Conservation (phyloP, 2,329 filamentous ascomycete genomes). For the Microcyclospora pomicola region DNA sequence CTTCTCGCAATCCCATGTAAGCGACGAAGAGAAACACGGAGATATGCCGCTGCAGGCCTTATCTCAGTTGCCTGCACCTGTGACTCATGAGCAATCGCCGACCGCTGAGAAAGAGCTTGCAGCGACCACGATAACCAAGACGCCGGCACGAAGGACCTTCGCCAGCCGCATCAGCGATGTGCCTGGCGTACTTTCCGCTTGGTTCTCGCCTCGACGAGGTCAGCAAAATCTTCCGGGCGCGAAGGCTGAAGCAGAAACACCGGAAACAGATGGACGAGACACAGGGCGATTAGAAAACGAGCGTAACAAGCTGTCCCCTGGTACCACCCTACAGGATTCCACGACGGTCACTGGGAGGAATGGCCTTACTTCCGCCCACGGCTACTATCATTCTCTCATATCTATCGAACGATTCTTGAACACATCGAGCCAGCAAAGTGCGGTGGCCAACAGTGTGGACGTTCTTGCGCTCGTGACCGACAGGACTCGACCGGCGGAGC, state of each 20-base stretch:
- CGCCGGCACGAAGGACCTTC: constrained; percentile 13
- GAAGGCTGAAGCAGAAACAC: too few species aligned
- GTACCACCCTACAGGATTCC: too few species aligned
- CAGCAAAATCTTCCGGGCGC: too few species aligned
- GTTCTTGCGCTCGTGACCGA: constrained; percentile 31
- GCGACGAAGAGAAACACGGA: too few species aligned
- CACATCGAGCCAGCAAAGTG: constrained; percentile 21
- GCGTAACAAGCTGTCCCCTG: too few species aligned
- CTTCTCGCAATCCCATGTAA: too few species aligned
- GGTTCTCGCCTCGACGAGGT: constrained; percentile 20
- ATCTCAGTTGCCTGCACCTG: too few species aligned
- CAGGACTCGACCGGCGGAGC: constrained; percentile 19
- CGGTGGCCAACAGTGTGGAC: constrained; percentile 24
- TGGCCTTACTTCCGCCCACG: constrained; percentile 27
- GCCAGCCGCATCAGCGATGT: constrained; percentile 18
- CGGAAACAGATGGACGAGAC: too few species aligned
- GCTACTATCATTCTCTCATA: constrained; percentile 22
- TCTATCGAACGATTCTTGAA: constrained; percentile 26
- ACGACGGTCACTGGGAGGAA: constrained; percentile 1
- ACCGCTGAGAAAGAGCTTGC: too few species aligned
- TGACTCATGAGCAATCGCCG: too few species aligned
- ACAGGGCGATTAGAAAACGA: constrained; percentile 2
- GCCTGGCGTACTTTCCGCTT: constrained; percentile 22
- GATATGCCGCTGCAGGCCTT: too few species aligned
- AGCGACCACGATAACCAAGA: constrained; percentile 4